Evolutionary conservation across 768 basidiomycete species (phyloP).

Genomic region (Lactarius tabidus): DNA sequence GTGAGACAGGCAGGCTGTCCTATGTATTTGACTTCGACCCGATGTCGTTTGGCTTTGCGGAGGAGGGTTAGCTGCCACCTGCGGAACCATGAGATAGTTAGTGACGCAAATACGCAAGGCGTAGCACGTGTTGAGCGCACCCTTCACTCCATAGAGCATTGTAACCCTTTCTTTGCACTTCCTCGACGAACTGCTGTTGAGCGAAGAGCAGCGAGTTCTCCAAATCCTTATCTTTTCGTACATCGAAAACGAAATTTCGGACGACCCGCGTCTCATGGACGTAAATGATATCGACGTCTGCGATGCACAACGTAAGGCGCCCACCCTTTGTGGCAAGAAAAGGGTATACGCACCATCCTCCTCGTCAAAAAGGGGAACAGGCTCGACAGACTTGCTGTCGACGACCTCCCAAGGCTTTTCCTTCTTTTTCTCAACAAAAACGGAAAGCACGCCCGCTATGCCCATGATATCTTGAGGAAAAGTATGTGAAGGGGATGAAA

Average conservation of each 20-base stretch:
- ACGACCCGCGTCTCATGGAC: conserved; percentile 50
- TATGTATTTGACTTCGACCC: conserved; percentile 65
- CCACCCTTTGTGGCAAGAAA: neutral
- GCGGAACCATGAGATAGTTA: conserved; percentile 3
- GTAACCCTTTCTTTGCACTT: conserved; percentile 50
- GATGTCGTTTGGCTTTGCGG: conserved; percentile 56
- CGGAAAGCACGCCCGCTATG: conserved; percentile 27
- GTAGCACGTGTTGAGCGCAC: conserved; percentile 34
- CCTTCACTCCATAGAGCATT: conserved; percentile 67
- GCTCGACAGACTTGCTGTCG: conserved; percentile 57
- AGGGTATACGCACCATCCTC: conserved; percentile 44
- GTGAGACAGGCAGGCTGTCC: conserved; percentile 60
- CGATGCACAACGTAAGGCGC: neutral
- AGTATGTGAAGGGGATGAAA: neutral
- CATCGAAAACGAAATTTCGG: conserved; percentile 62
- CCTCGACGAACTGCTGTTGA: conserved; percentile 57
- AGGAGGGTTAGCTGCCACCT: conserved; percentile 68
- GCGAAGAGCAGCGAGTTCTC: conserved; percentile 57
- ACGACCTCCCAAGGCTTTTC: conserved; percentile 78
- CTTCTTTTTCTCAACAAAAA: conserved; percentile 47
- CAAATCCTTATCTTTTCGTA: conserved; percentile 46
- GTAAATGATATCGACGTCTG: conserved; percentile 59
- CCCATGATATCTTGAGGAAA: conserved; percentile 18
- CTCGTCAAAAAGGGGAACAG: conserved; percentile 60
- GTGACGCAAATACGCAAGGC: neutral